Conservation (phyloP, 441 rosid genomes). For the Kokia cookei region DNA sequence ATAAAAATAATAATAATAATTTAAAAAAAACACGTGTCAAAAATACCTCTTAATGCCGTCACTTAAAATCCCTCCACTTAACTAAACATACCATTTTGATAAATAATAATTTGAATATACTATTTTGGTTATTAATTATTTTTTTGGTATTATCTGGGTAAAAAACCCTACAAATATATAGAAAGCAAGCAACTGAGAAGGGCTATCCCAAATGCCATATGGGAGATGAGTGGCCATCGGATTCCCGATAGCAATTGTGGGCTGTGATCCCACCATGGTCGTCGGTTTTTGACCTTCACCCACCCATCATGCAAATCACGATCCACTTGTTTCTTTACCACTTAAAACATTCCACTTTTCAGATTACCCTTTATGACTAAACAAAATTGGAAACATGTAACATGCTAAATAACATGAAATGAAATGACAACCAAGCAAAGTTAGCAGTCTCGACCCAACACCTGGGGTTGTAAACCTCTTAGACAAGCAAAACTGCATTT, state of each 20-base stretch:
- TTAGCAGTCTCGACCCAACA: not conserved
- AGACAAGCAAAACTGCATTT: constrained; percentile 85
- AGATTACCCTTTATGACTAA: not conserved
- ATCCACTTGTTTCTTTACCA: not conserved
- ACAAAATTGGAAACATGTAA: not conserved
- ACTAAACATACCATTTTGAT: too few species aligned
- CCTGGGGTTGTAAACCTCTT: constrained; percentile 13
- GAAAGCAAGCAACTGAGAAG: not conserved
- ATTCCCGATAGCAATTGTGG: constrained; percentile 5
- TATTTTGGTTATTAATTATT: too few species aligned
- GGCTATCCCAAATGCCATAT: too few species aligned
- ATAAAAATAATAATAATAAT: too few species aligned
- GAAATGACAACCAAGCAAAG: not conserved
- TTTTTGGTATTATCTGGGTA: too few species aligned
- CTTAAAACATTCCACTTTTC: not conserved
- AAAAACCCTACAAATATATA: not conserved
- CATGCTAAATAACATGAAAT: not conserved
- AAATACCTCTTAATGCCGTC: too few species aligned
- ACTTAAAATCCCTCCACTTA: too few species aligned
- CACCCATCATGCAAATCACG: not conserved
- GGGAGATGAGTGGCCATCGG: not conserved
- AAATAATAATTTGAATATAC: too few species aligned
- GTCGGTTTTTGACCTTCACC: not conserved
- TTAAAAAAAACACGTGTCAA: too few species aligned
- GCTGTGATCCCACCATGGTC: constrained; percentile 19